These are phyloP conservation scores for Phialemoniopsis sp. DNA, from an alignment of 2,329 filamentous ascomycete genomes.

Conservation along the genomic window DNA sequence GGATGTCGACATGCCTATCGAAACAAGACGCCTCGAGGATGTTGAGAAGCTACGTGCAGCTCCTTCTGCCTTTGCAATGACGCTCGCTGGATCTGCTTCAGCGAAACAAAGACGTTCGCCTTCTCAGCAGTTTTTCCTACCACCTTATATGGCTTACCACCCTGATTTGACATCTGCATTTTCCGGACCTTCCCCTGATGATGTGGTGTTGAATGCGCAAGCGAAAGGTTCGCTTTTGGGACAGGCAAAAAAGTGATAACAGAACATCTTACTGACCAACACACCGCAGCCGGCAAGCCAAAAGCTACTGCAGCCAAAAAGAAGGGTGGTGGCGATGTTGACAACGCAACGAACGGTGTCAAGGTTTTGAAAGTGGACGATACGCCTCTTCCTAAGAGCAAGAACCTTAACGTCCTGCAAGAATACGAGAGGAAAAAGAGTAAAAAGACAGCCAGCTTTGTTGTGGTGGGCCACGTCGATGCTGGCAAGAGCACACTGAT, in stretches of 20 bases:
- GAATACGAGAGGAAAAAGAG: constrained; percentile 72
- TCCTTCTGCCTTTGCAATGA: constrained; percentile 55
- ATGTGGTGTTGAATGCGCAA: constrained; percentile 82
- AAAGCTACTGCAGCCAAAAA: constrained; percentile 33
- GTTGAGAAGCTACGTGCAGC: no score
- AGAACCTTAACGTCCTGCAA: constrained; percentile 78
- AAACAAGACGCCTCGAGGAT: no score
- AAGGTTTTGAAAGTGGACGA: constrained; percentile 41
- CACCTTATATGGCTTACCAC: constrained; percentile 47
- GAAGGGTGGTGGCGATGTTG: constrained; percentile 22
- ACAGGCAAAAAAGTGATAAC: constrained; percentile 42
- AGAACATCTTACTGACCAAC: constrained; percentile 32
- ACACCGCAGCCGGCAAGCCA: constrained; percentile 46
- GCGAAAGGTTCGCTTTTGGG: constrained; percentile 74
- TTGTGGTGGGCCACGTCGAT: constrained; percentile 94
- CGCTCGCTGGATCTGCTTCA: constrained; percentile 40
- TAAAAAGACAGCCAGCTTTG: constrained; percentile 85
- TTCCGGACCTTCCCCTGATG: constrained; percentile 84
- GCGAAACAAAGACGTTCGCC: constrained; percentile 8
- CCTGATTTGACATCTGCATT: constrained; percentile 60
- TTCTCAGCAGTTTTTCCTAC: constrained; percentile 26
- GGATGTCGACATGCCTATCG: constrained; percentile 8
- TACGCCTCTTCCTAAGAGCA: constrained; percentile 58
- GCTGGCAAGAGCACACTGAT: constrained; percentile 97
- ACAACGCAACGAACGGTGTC: constrained; percentile 26